Base-by-base conservation (phyloP, 2,329 filamentous ascomycete species). In the Aspergillus pseudoterreus region DNA sequence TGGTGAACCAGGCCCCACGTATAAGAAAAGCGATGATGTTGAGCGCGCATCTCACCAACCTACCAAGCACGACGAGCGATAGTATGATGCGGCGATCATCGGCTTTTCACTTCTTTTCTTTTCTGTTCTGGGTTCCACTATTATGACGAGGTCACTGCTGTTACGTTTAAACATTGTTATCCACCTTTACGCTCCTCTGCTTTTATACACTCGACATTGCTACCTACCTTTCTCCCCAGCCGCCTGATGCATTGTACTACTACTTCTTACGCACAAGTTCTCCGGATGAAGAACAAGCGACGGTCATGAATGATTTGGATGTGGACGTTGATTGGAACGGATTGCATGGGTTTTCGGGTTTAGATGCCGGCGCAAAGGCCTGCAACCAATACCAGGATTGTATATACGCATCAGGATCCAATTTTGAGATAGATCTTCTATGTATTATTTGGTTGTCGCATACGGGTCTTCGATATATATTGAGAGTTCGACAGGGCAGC, bases 1-100 rank as follows among this genome's bases (percentile, higher is more conserved):
- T 27, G 86, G 68, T 8, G 68, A 65, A 50, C 68, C 68, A 11
- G 69, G 69, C n/a, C 68, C 69, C 49, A 71, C 66, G 1, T 65
- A 62, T 49, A 61, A 67, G 50, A 58, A 50, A 35, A 64, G 59
- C 39, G 60, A 63, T 22, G 60, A 64, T 43, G 53, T 60, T 27
- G 56, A 62, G 43, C 60, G 57, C 15, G 58, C 63, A 6, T 58
- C 57, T 22, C 56, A 60, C 41, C 63, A 64, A 22, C 61, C 62
- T 38, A 64, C 66, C 47, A 71, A 67, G 51, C 61, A 65, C 42
- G 65, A 66, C 48, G 64, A 67, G 48, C 60, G 57, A 63, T 69
- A 61, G 57, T 53, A 60, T 50, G 48, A 53, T 50, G 55, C 47
- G 50, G 53, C 45, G 43, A 27, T 62, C 51, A 58, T 54, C 45